Conservation (phyloP, 148 eudicot genomes). For the Rhododendron vialii region DNA sequence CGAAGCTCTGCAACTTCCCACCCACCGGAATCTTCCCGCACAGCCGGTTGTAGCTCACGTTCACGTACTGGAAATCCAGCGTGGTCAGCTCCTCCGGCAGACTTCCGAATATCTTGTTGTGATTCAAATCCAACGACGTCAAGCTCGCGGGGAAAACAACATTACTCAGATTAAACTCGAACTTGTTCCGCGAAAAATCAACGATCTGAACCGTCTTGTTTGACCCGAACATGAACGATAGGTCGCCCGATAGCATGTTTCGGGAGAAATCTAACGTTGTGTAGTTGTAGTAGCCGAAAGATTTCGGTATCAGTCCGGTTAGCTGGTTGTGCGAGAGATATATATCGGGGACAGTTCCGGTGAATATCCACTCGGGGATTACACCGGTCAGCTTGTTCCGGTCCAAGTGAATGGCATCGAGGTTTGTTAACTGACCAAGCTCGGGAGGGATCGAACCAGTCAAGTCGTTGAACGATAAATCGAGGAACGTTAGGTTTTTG, state of each 20-base stretch:
- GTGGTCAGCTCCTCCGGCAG: not conserved
- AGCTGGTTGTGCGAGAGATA: not conserved
- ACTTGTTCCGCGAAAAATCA: not conserved
- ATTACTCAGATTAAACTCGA: not conserved
- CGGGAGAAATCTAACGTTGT: not conserved
- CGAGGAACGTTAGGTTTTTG: not conserved
- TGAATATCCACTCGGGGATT: not conserved
- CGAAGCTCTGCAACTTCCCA: not conserved
- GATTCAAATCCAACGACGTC: not conserved
- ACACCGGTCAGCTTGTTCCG: not conserved
- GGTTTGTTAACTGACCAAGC: not conserved
- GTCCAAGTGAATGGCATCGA: not conserved
- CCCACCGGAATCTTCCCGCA: not conserved
- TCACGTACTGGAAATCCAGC: not conserved
- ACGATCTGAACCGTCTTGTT: not conserved
- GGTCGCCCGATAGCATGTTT: not conserved
- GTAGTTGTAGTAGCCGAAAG: not conserved
- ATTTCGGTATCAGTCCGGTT: not conserved
- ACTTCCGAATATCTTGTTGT: not conserved
- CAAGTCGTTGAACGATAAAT: not conserved
- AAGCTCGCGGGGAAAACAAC: not conserved
- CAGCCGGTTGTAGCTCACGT: not conserved
- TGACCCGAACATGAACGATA: not conserved
- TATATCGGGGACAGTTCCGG: not conserved
- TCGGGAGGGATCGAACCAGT: not conserved